These are phyloP conservation scores for Teunomyces tritomae DNA, from an alignment of 805 yeast genomes.

Conservation along the genomic window DNA sequence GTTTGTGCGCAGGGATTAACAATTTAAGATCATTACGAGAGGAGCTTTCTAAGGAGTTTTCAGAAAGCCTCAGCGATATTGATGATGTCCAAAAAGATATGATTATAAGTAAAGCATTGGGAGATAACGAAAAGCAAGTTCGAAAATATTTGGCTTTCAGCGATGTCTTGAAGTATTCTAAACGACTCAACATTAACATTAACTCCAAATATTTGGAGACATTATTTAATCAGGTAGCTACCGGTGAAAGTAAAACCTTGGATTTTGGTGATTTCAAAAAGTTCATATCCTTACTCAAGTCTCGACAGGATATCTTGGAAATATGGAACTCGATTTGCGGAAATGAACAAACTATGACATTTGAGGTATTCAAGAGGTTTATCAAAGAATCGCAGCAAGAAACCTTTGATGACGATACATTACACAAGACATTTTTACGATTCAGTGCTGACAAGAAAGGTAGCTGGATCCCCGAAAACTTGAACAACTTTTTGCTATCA, in stretches of 20 bases:
- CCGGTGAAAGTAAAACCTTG: conserved; percentile 32
- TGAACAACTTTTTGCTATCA: conserved; percentile 30
- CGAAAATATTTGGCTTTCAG: conserved; percentile 50
- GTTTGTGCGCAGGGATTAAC: conserved; percentile 54
- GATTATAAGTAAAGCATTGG: conserved; percentile 21
- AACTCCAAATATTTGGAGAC: conserved; percentile 48
- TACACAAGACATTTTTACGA: conserved; percentile 28
- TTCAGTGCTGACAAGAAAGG: conserved; percentile 18
- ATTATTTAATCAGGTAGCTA: conserved; percentile 49
- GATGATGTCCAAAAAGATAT: conserved; percentile 26
- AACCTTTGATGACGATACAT: conserved; percentile 19
- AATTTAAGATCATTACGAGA: conserved; percentile 63
- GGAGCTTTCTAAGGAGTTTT: conserved; percentile 52
- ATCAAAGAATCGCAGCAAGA: conserved; percentile 50
- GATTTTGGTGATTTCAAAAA: conserved; percentile 71
- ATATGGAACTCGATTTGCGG: conserved; percentile 46
- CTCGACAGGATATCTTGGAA: conserved; percentile 55
- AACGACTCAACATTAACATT: conserved; percentile 69
- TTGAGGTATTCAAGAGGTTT: conserved; percentile 35
- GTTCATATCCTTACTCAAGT: conserved; percentile 68
- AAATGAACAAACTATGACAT: conserved; percentile 16
- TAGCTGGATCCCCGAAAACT: conserved; percentile 21
- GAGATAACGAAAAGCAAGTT: conserved; percentile 14
- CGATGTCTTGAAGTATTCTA: conserved; percentile 65
- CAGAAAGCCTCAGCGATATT: conserved; percentile 37